phyloP scores from a whole-genome alignment of 495 filamentous ascomycete genomes.

The Daldinia bambusicola region DNA sequence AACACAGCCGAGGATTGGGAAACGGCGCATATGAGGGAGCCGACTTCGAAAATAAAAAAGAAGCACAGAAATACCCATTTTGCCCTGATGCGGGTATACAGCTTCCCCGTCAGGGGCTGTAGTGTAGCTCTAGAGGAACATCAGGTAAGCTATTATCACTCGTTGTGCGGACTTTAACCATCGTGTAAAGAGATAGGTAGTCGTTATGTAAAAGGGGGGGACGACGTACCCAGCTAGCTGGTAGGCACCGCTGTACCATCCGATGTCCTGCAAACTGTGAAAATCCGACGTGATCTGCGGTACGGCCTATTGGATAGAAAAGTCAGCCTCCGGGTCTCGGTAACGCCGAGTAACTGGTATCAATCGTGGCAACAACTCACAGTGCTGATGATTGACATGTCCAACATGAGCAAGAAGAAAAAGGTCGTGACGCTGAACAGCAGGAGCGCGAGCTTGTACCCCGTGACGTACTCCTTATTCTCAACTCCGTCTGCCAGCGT shows the following conservation, averaged over 20 bases:
- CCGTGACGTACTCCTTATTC: constrained; percentile 39
- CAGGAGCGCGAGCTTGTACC: constrained; percentile 41
- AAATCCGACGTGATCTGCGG: constrained; percentile 58
- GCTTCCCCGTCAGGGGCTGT: constrained; percentile 61
- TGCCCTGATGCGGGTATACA: constrained; percentile 60
- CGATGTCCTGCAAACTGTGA: constrained; percentile 56
- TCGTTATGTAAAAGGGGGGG: not conserved
- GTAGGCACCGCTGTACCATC: constrained; percentile 62
- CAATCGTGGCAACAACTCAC: constrained; percentile 44
- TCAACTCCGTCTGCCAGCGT: constrained; percentile 16
- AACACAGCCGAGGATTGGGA: constrained; percentile 61
- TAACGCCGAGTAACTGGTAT: constrained; percentile 3
- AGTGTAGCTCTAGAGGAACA: constrained; percentile 49
- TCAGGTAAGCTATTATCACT: constrained; percentile 25
- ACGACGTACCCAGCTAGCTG: constrained; percentile 51
- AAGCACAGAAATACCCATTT: constrained; percentile 59
- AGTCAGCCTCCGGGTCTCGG: constrained; percentile 13
- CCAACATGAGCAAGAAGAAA: constrained; percentile 61
- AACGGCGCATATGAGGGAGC: constrained; percentile 64
- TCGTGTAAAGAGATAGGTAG: not conserved
- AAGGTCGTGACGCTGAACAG: constrained; percentile 51
- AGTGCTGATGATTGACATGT: constrained; percentile 61
- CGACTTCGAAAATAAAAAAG: constrained; percentile 61
- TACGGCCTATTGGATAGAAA: constrained; percentile 40
- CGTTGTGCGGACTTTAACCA: not conserved